These are phyloP conservation scores for Aspergillus sclerotialis DNA, from an alignment of 2,329 filamentous ascomycete species.

Conservation along the genomic window DNA sequence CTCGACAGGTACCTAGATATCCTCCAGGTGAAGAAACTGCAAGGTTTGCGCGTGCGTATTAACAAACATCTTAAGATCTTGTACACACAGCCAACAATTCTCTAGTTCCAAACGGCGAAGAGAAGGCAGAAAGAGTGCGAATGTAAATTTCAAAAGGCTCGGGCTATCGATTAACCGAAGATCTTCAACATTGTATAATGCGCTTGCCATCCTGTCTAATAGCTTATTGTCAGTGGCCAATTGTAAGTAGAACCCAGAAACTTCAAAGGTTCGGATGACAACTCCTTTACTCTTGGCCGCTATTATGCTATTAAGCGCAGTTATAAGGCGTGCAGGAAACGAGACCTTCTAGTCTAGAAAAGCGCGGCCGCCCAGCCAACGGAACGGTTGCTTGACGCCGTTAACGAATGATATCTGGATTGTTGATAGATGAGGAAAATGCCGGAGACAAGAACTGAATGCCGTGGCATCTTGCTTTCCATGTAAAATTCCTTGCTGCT, in stretches of 20 bases:
- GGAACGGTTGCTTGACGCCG: slow-evolving; percentile 1
- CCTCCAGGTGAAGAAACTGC: slow-evolving; percentile 4
- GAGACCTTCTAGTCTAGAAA: slow-evolving; percentile 3
- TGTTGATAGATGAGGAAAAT: slow-evolving; percentile 1
- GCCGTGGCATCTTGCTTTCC: neutral
- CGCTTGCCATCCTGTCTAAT: neutral
- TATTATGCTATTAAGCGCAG: slow-evolving; percentile 1
- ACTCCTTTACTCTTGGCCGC: slow-evolving; percentile 1
- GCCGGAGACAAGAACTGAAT: neutral
- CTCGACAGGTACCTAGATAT: slow-evolving; percentile 4
- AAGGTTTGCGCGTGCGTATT: slow-evolving; percentile 1
- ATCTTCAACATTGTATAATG: slow-evolving; percentile 2
- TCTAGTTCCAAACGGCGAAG: slow-evolving; percentile 4
- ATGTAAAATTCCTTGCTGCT: slow-evolving; percentile 2
- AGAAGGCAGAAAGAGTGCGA: slow-evolving; percentile 2
- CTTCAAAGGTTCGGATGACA: slow-evolving; percentile 1
- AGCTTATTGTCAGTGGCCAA: neutral
- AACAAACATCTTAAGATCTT: slow-evolving; percentile 4
- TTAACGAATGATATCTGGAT: slow-evolving; percentile 4
- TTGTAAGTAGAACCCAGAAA: slow-evolving; percentile 4
- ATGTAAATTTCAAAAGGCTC: slow-evolving; percentile 4
- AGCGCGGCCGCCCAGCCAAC: slow-evolving; percentile 3
- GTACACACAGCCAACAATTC: slow-evolving; percentile 7
- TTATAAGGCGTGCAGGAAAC: slow-evolving; percentile 1
- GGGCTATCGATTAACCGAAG: slow-evolving; percentile 5